These are phyloP conservation scores for Amauroascus niger DNA, from an alignment of 2,329 filamentous ascomycete genomes.

Conservation along the genomic window DNA sequence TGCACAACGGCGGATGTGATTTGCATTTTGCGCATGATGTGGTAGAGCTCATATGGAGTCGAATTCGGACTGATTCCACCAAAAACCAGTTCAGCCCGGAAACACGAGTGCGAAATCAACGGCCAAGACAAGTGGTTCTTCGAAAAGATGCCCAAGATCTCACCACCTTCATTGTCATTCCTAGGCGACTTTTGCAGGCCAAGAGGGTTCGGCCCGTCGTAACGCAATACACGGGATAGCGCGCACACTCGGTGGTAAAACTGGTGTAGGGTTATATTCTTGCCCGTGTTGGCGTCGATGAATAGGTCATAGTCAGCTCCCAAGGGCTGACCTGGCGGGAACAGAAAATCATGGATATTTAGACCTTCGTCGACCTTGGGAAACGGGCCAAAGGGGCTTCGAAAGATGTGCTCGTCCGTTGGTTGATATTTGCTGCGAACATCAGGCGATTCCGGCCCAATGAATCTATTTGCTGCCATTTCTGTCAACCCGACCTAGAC, in stretches of 20 bases:
- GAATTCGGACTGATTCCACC: slow-evolving; percentile 14
- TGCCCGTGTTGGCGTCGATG: slow-evolving; percentile 10
- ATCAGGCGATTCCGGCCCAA: slow-evolving; percentile 6
- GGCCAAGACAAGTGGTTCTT: slow-evolving; percentile 14
- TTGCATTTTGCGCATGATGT: slow-evolving; percentile 17
- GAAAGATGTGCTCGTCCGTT: slow-evolving; percentile 13
- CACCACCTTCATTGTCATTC: slow-evolving; percentile 12
- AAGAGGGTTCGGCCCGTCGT: slow-evolving; percentile 13
- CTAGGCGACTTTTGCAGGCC: slow-evolving; percentile 8
- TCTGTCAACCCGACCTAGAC: not conserved
- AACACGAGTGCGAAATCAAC: slow-evolving; percentile 14
- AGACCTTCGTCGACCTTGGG: slow-evolving; percentile 11
- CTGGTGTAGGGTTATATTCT: slow-evolving; percentile 9
- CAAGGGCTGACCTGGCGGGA: slow-evolving; percentile 9
- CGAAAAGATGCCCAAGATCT: slow-evolving; percentile 14
- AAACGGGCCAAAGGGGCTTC: slow-evolving; percentile 13
- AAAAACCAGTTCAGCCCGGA: slow-evolving; percentile 14
- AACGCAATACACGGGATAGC: slow-evolving; percentile 10
- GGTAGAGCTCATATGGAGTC: slow-evolving; percentile 14
- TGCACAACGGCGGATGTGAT: slow-evolving; percentile 13
- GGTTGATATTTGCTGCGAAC: slow-evolving; percentile 13
- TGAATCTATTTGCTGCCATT: slow-evolving; percentile 8
- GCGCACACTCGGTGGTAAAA: slow-evolving; percentile 13
- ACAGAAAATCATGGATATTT: slow-evolving; percentile 13
- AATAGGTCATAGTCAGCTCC: slow-evolving; percentile 12